These are phyloP conservation scores for Diaporthe vexans DNA, from an alignment of 2,329 filamentous ascomycete genomes.

Conservation along the genomic window DNA sequence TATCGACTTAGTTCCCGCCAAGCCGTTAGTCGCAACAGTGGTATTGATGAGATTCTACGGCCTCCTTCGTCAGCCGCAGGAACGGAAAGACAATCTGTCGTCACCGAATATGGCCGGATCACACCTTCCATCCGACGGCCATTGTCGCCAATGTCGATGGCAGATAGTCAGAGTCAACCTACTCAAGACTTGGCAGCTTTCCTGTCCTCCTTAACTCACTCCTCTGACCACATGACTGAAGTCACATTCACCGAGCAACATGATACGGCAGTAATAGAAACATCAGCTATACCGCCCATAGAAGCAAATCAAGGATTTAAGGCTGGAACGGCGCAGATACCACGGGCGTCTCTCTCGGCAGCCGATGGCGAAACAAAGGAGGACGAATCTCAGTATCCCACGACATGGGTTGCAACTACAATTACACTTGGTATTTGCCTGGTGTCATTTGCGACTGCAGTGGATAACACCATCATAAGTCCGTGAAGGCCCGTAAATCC, in stretches of 20 bases:
- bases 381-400: neutral
- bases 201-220: neutral
- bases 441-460: neutral
- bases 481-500: rapidly evolving
- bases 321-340: neutral
- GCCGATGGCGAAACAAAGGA: neutral
- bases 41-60: neutral
- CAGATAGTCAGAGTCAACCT: neutral
- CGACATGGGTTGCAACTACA: neutral
- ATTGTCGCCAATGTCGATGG: neutral
- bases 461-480: neutral
- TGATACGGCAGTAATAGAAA: too few relatives aligned
- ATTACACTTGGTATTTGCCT: neutral
- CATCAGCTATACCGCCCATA: neutral
- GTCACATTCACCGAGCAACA: neutral
- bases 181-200: neutral
- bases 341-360: neutral
- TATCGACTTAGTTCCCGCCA: neutral
- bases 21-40: neutral
- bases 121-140: neutral
- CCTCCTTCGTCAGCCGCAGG: neutral
- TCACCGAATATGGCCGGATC: neutral
- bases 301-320: neutral
- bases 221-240: neutral
- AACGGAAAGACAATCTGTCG: neutral